Base-by-base conservation (phyloP, 768 basidiomycete species). In the Pseudohyphozyma bogoriensis region DNA sequence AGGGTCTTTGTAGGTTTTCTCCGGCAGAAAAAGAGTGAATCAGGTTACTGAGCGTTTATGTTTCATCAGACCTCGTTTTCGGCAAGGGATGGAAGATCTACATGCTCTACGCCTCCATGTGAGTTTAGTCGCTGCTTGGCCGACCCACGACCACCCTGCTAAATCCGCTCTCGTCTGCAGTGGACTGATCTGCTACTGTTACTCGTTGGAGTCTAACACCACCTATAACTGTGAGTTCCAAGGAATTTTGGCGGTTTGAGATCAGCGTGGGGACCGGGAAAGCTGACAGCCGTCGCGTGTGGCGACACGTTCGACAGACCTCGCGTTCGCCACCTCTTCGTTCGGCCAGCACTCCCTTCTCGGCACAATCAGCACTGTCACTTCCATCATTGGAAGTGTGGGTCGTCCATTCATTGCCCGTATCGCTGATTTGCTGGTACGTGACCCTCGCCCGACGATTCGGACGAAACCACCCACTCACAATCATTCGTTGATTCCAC, bases 401-500 rank as follows among this genome's bases (percentile, higher is more conserved):
- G 16, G 40, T 7, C 29, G 22, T 18, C 54, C 54, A 2, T 55
- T 55, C 29, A 44, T 55, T 16, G 54, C 54, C 4, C 42, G 35
- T 15, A 20, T 51, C 11, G 47, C 47, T 11, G 42, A 44, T 44
- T n/a, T 44, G 10, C n/a, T 24, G 44, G 44, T 45, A 16, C 39
- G 39, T n/a, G 4, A 40, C 39, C 4, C 39, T 18, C 39, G n/a
- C n/a, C n/a, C n/a, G n/a, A n/a, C n/a, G n/a, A n/a, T n/a, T n/a
- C n/a, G n/a, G n/a, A n/a, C n/a, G n/a, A n/a, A n/a, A n/a, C n/a
- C n/a, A n/a, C n/a, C n/a, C n/a, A n/a, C n/a, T n/a, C n/a, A n/a
- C n/a, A n/a, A n/a, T n/a, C n/a, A n/a, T n/a, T 52, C 29, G 49
- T 31, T n/a, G 51, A 52, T 26, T 36, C 37, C 51, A 55, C 54